These are phyloP conservation scores for Daldinia caldariorum DNA, from an alignment of 495 filamentous ascomycete species.

Conservation along the genomic window DNA sequence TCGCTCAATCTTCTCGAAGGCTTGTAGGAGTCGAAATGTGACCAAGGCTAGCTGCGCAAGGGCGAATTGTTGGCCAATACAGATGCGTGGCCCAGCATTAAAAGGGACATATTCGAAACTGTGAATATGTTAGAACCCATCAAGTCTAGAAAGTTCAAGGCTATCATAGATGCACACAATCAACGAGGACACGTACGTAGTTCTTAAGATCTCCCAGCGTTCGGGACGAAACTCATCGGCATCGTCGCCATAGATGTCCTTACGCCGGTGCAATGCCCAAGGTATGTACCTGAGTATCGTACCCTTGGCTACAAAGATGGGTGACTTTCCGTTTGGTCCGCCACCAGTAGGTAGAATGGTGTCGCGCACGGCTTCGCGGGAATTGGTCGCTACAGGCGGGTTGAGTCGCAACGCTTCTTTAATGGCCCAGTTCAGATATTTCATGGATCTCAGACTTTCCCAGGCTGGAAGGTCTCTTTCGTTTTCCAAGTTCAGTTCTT, in stretches of 20 bases:
- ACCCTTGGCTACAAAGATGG: constrained; percentile 58
- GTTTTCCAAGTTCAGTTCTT: constrained; percentile 34
- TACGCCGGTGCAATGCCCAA: constrained; percentile 57
- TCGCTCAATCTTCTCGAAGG: constrained; percentile 64
- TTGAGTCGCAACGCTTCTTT: constrained; percentile 66
- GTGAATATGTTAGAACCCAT: constrained; percentile 13
- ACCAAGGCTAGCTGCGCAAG: constrained; percentile 68
- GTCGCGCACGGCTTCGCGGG: constrained; percentile 59
- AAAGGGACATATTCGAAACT: constrained; percentile 72
- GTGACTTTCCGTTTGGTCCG: constrained; percentile 57
- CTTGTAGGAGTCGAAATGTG: constrained; percentile 67
- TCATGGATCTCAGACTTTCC: constrained; percentile 59
- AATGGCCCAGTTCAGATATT: constrained; percentile 60
- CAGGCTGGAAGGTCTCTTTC: constrained; percentile 49
- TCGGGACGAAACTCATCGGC: constrained; percentile 58
- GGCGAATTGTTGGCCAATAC: constrained; percentile 66
- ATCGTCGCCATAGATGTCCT: constrained; percentile 56
- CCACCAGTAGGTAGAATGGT: constrained; percentile 63
- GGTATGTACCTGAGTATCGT: constrained; percentile 57
- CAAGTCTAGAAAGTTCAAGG: not conserved
- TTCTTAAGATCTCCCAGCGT: constrained; percentile 54
- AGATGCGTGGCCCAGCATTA: constrained; percentile 71
- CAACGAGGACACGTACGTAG: constrained; percentile 22
- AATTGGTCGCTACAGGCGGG: constrained; percentile 67
- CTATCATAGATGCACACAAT: not conserved